phyloP scores from a whole-genome alignment of 352 stramenopile genomes.

The Blastocystis sp. region DNA sequence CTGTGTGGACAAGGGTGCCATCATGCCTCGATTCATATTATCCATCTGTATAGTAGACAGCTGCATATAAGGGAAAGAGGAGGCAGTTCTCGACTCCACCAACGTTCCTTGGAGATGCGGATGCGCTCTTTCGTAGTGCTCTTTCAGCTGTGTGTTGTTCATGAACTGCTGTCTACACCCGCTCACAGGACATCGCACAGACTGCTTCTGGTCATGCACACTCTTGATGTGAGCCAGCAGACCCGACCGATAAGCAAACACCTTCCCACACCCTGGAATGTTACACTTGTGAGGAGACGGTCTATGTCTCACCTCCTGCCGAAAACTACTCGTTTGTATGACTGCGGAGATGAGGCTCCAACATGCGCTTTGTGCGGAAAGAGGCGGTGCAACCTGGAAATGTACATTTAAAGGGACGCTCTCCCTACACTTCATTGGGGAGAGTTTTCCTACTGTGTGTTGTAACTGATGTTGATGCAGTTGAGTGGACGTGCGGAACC shows the following conservation, averaged over 20 bases:
- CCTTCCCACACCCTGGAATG: slow-evolving; percentile 33
- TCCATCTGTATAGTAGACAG: background rate
- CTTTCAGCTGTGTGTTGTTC: slow-evolving; percentile 3
- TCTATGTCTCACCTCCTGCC: background rate
- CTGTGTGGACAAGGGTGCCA: background rate
- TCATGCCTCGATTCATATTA: background rate
- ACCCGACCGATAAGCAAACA: slow-evolving; percentile 44
- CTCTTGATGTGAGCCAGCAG: slow-evolving; percentile 38
- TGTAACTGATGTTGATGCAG: slow-evolving; percentile 28
- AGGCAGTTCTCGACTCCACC: background rate
- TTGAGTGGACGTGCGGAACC: slow-evolving; percentile 5
- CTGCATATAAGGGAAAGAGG: background rate
- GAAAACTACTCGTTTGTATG: slow-evolving; percentile 13
- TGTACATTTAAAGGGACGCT: slow-evolving; percentile 52
- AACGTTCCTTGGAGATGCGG: background rate
- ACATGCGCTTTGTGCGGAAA: slow-evolving; percentile 50
- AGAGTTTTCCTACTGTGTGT: background rate
- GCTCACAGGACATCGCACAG: slow-evolving; percentile 25
- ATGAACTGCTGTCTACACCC: slow-evolving; percentile 7
- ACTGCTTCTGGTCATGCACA: slow-evolving; percentile 19
- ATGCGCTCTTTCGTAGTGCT: slow-evolving; percentile 25
- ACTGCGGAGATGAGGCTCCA: slow-evolving; percentile 54
- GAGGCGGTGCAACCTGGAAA: slow-evolving; percentile 44
- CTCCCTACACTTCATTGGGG: background rate
- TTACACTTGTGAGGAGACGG: slow-evolving; percentile 30